Conservation (phyloP, 2,329 filamentous ascomycete species). For the Aspergillus tamarii region DNA sequence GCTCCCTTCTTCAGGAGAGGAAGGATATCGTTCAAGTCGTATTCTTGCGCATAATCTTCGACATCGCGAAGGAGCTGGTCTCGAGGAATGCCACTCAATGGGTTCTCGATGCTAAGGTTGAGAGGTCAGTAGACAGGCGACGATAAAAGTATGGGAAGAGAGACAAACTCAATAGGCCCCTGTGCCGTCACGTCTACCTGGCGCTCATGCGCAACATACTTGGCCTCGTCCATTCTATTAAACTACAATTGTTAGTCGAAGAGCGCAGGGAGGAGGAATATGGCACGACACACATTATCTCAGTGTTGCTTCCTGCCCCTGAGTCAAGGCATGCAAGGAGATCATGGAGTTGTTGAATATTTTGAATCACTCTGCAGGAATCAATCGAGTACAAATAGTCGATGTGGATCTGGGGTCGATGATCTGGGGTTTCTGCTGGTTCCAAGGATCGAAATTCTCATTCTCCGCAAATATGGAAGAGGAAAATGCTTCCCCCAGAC, state of each 20-base stretch:
- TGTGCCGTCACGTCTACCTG: neutral
- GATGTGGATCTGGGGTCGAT: neutral
- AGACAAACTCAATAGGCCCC: neutral
- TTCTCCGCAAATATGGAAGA: neutral
- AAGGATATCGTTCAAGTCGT: conserved; percentile 46
- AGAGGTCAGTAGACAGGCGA: neutral
- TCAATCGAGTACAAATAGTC: conserved; percentile 1
- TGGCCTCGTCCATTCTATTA: neutral
- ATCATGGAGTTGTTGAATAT: neutral
- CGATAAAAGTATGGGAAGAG: neutral
- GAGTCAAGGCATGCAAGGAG: neutral
- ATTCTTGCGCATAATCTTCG: conserved; percentile 45
- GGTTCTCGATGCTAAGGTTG: conserved; percentile 48
- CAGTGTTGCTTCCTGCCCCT: neutral
- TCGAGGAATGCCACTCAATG: conserved; percentile 45
- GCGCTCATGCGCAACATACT: neutral
- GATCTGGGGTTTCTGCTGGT: neutral
- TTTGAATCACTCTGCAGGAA: neutral
- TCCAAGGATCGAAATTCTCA: neutral
- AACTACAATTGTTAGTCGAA: neutral
- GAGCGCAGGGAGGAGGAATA: neutral
- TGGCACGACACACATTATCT: neutral
- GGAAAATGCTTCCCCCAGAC: neutral
- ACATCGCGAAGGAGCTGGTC: conserved; percentile 45
- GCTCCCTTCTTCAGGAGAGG: conserved; percentile 52